phyloP scores from a whole-genome alignment of 768 basidiomycete species.

The Lactifluus volemus region DNA sequence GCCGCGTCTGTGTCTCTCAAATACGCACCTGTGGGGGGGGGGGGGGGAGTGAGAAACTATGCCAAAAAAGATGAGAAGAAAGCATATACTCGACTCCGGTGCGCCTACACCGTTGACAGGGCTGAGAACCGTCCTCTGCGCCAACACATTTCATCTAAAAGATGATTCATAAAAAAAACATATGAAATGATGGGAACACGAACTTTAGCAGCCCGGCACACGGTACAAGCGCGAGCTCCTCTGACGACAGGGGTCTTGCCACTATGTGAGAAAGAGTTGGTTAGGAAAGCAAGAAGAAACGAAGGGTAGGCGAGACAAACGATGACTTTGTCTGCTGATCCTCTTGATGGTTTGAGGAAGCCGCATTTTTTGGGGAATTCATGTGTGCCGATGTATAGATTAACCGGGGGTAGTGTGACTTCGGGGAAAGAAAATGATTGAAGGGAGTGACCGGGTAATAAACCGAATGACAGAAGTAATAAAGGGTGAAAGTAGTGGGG shows the following conservation, averaged over 20 bases:
- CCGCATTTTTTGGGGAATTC: conserved; percentile 8
- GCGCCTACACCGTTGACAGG: conserved; percentile 78
- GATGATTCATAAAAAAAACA: conserved; percentile 6
- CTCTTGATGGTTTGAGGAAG: conserved; percentile 7
- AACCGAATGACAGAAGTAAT: too few species aligned
- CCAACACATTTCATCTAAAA: conserved; percentile 85
- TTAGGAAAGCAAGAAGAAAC: neutral
- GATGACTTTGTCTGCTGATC: conserved; percentile 18
- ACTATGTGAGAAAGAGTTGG: conserved; percentile 20
- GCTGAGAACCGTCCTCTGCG: conserved; percentile 73
- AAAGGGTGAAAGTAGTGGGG: neutral
- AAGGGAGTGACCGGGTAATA: neutral
- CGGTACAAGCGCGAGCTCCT: conserved; percentile 65
- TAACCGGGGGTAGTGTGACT: neutral
- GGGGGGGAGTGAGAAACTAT: conserved; percentile 14
- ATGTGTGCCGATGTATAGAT: neutral
- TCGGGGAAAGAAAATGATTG: neutral
- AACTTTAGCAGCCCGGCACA: conserved; percentile 80
- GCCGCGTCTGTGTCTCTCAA: conserved; percentile 84
- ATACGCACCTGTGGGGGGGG: conserved; percentile 49
- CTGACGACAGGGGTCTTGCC: conserved; percentile 38
- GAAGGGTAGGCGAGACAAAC: neutral
- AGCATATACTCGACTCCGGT: conserved; percentile 48
- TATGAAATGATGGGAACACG: conserved; percentile 14
- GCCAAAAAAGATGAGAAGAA: conserved; percentile 10